Evolutionary conservation across 805 yeast genomes (phyloP).

Genomic region (Cyberlindnera nakhonratchasimensis): DNA sequence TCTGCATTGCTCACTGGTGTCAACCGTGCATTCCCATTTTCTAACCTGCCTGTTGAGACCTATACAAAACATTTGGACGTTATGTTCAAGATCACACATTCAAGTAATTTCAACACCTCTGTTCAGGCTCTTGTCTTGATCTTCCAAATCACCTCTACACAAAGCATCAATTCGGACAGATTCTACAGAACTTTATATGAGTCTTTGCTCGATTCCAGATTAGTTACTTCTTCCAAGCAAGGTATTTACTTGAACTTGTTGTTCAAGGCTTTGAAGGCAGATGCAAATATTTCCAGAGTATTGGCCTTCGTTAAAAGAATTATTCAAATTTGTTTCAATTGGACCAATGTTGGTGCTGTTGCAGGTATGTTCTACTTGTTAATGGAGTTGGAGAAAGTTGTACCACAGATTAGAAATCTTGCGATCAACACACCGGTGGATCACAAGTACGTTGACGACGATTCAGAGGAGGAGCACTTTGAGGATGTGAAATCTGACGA

Average conservation of each 20-base stretch:
- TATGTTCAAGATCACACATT: slow-evolving; percentile 85
- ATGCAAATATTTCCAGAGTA: slow-evolving; percentile 57
- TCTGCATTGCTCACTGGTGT: slow-evolving; percentile 92
- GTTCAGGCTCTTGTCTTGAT: slow-evolving; percentile 88
- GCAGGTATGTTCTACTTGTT: slow-evolving; percentile 78
- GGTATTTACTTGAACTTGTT: slow-evolving; percentile 85
- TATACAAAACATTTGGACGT: slow-evolving; percentile 79
- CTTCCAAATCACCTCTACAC: slow-evolving; percentile 68
- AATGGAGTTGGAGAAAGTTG: slow-evolving; percentile 58
- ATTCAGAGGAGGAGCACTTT: slow-evolving; percentile 34
- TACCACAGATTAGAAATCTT: slow-evolving; percentile 66
- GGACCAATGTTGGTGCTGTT: slow-evolving; percentile 86
- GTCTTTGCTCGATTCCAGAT: slow-evolving; percentile 78
- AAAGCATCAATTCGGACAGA: slow-evolving; percentile 57
- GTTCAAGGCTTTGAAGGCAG: slow-evolving; percentile 78
- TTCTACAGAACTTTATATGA: slow-evolving; percentile 88
- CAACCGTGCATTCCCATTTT: slow-evolving; percentile 93
- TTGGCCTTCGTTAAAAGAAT: slow-evolving; percentile 89
- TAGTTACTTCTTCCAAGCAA: slow-evolving; percentile 85
- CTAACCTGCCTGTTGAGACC: slow-evolving; percentile 65
- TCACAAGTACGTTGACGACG: slow-evolving; percentile 46
- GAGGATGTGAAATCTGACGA: slow-evolving; percentile 31
- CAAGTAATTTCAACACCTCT: slow-evolving; percentile 90
- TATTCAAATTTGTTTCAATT: slow-evolving; percentile 76
- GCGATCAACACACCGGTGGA: slow-evolving; percentile 52